phyloP scores from a whole-genome alignment of 176 grass and related monocot species.

The Ensete ventricosum region DNA sequence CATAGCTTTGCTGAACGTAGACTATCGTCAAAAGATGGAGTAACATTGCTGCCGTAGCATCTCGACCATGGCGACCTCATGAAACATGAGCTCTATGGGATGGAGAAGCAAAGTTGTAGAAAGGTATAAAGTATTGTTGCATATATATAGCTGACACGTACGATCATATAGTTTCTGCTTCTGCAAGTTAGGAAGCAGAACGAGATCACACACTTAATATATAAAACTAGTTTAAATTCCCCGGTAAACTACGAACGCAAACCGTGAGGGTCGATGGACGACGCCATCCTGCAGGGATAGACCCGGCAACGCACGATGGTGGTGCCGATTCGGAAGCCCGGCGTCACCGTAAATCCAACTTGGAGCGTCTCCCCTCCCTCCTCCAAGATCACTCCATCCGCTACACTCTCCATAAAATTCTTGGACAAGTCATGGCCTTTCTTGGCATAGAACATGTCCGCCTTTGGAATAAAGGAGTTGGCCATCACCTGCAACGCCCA shows the following conservation, averaged over 20 bases:
- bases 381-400: constrained; percentile 16
- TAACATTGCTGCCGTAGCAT: no score
- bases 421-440: constrained; percentile 29
- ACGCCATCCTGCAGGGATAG: constrained; percentile 33
- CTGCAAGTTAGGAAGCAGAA: no score
- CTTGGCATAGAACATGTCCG: constrained; percentile 67
- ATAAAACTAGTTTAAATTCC: background rate
- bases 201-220: background rate
- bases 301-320: constrained; percentile 52
- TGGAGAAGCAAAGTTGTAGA: no score
- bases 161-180: no score
- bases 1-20: no score
- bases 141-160: no score
- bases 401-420: constrained; percentile 66
- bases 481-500: constrained; percentile 56
- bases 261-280: background rate
- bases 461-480: constrained; percentile 43
- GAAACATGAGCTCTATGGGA: no score
- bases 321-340: constrained; percentile 76
- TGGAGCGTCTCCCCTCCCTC: constrained; percentile 22
- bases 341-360: constrained; percentile 74
- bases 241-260: background rate
- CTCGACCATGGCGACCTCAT: no score
- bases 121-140: no score
- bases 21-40: no score